A percentile compares a stretch with the other conserved stretches of the same genome.
phyloP scores from a whole-genome alignment of 108 stramenopile species.

The Pseudonitzschia pungens region DNA sequence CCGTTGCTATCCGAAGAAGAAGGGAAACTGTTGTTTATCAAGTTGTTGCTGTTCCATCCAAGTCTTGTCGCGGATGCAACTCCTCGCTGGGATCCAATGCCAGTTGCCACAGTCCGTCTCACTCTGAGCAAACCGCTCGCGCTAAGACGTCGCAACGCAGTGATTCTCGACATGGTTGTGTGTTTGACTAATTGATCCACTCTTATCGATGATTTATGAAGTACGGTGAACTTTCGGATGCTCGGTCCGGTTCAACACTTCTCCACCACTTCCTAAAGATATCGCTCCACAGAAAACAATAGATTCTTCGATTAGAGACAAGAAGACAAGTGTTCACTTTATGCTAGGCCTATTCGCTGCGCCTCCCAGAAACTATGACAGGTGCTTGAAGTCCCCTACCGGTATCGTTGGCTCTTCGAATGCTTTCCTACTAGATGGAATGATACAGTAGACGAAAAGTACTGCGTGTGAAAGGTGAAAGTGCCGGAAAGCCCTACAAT shows the following conservation, averaged over 20 bases:
- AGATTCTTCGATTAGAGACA: too few species aligned
- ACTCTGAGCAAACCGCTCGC: not conserved
- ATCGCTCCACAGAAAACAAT: too few species aligned
- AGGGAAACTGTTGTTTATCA: not conserved
- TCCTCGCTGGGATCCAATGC: conserved; percentile 8
- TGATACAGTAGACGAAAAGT: too few species aligned
- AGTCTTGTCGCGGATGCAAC: conserved; percentile 1
- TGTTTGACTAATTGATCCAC: not conserved
- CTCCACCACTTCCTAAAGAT: too few species aligned
- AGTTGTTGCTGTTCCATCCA: not conserved
- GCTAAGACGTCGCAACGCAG: conserved; percentile 5
- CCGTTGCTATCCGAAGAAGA: not conserved
- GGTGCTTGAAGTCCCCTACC: too few species aligned
- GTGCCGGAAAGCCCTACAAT: too few species aligned
- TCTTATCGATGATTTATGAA: not conserved
- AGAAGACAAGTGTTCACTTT: too few species aligned
- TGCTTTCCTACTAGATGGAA: too few species aligned
- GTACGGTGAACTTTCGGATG: not conserved
- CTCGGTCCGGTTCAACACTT: not conserved
- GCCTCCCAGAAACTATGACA: too few species aligned
- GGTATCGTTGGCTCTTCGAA: too few species aligned
- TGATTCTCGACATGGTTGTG: not conserved
- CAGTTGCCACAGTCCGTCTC: conserved; percentile 5
- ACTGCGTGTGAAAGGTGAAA: too few species aligned
- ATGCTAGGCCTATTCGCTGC: too few species aligned